Percentiles rank a stretch among this genome's conserved stretches.
These are phyloP conservation scores for Chaetomium strumarium DNA, from an alignment of 2,329 filamentous ascomycete genomes.

Conservation along the genomic window DNA sequence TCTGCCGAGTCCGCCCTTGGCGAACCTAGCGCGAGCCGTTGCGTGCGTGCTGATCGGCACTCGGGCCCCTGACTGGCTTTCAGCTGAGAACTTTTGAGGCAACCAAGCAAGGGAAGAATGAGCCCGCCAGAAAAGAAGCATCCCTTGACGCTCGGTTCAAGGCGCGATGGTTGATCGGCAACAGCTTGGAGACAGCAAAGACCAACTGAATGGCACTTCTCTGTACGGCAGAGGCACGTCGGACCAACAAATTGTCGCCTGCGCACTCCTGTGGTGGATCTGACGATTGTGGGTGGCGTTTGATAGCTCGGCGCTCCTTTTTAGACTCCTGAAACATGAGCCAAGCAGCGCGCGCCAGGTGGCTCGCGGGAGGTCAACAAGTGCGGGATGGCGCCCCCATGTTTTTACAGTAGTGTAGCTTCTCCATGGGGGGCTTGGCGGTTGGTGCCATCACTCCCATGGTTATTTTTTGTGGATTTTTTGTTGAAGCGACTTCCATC, in stretches of 20 bases:
- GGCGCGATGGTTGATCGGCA: background rate
- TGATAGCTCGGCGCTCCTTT: background rate
- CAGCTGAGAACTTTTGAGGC: background rate
- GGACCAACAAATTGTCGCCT: background rate
- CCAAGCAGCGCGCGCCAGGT: conserved; percentile 10
- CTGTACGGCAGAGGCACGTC: background rate
- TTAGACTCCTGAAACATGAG: conserved; percentile 9
- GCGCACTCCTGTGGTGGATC: background rate
- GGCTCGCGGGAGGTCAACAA: background rate
- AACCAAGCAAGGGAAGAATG: background rate
- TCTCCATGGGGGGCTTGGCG: background rate
- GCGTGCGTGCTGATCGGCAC: no score
- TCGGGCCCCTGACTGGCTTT: no score
- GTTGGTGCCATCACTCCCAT: background rate
- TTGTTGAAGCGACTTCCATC: no score
- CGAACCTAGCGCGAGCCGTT: no score
- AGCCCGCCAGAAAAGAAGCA: background rate
- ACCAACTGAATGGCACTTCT: background rate
- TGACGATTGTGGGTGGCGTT: background rate
- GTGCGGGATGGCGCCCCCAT: background rate
- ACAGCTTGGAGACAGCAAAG: background rate
- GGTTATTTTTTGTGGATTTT: background rate
- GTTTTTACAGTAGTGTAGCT: no score
- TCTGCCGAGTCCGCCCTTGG: no score
- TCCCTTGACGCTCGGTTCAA: background rate